A percentile compares a stretch with the other conserved stretches of the same genome.
These are phyloP conservation scores for Ochetophila trinervis DNA, from an alignment of 306 rosid genomes.

Conservation along the genomic window DNA sequence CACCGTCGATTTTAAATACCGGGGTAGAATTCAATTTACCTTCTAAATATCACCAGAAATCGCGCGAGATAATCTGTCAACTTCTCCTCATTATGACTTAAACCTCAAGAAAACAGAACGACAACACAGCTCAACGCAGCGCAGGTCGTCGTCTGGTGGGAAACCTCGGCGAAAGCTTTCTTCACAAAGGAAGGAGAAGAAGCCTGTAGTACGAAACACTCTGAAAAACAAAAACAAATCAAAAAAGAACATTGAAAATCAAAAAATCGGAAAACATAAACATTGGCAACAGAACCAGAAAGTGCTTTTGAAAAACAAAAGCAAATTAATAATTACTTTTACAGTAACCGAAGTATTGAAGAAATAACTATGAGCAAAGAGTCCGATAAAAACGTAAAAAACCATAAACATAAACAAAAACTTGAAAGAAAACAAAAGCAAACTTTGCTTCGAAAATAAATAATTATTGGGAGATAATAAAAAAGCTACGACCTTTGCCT, in stretches of 20 bases:
- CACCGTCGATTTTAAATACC: background rate
- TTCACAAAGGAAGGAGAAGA: background rate
- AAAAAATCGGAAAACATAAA: no score
- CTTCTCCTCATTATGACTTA: conserved; percentile 42
- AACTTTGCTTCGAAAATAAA: background rate
- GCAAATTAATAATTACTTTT: no score
- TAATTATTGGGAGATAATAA: background rate
- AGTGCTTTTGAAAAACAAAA: background rate
- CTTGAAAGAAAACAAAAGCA: background rate
- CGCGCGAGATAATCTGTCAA: conserved; percentile 17
- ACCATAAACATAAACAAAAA: background rate
- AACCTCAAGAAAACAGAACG: conserved; percentile 49
- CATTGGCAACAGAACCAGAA: conserved; percentile 13
- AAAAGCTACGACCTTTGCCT: conserved; percentile 24
- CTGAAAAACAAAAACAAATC: background rate
- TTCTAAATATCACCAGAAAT: conserved; percentile 33
- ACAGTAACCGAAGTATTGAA: no score
- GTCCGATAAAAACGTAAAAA: background rate
- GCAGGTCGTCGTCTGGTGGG: conserved; percentile 8
- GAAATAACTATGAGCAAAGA: no score
- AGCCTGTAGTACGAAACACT: background rate
- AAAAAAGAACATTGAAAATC: no score
- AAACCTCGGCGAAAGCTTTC: background rate
- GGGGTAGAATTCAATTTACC: conserved; percentile 20
- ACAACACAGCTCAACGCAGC: conserved; percentile 6